Conservation (phyloP, 2,329 filamentous ascomycete genomes). For the Nothophaeocryptopus gaeumannii region DNA sequence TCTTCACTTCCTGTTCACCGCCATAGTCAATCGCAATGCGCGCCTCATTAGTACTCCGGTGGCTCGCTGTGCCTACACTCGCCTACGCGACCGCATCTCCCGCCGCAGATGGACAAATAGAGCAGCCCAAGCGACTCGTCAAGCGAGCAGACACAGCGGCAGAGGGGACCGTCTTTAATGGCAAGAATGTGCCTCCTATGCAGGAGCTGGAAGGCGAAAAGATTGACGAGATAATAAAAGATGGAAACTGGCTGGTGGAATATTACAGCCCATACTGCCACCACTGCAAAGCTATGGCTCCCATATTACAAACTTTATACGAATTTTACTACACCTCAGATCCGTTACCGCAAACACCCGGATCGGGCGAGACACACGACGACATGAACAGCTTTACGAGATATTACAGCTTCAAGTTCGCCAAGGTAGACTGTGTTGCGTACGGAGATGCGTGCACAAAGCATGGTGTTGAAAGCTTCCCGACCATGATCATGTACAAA, state of each 20-base stretch:
- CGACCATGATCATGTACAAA: slow-evolving; percentile 76
- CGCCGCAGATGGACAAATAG: slow-evolving; percentile 13
- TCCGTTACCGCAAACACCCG: slow-evolving; percentile 55
- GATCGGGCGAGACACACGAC: slow-evolving; percentile 42
- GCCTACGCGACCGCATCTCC: slow-evolving; percentile 21
- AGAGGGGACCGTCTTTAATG: slow-evolving; percentile 60
- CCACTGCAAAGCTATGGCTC: slow-evolving; percentile 77
- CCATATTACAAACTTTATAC: slow-evolving; percentile 86
- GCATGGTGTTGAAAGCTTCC: slow-evolving; percentile 67
- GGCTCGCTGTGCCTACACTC: slow-evolving; percentile 31
- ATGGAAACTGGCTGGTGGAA: slow-evolving; percentile 65
- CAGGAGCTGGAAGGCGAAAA: slow-evolving; percentile 58
- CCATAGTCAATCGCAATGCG: slow-evolving; percentile 24
- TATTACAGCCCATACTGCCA: slow-evolving; percentile 54
- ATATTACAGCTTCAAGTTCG: slow-evolving; percentile 89
- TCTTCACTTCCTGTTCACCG: background rate
- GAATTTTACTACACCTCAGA: slow-evolving; percentile 93
- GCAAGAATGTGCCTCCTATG: slow-evolving; percentile 63
- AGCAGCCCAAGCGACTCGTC: slow-evolving; percentile 14
- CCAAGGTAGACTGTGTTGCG: slow-evolving; percentile 77
- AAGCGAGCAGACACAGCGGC: slow-evolving; percentile 9
- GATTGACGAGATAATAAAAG: slow-evolving; percentile 57
- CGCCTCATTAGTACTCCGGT: slow-evolving; percentile 27
- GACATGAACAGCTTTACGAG: slow-evolving; percentile 68
- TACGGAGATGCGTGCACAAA: slow-evolving; percentile 73